Evolutionary conservation across 1,139 yeast genomes (phyloP).

Genomic region (Taiozyma sp.): DNA sequence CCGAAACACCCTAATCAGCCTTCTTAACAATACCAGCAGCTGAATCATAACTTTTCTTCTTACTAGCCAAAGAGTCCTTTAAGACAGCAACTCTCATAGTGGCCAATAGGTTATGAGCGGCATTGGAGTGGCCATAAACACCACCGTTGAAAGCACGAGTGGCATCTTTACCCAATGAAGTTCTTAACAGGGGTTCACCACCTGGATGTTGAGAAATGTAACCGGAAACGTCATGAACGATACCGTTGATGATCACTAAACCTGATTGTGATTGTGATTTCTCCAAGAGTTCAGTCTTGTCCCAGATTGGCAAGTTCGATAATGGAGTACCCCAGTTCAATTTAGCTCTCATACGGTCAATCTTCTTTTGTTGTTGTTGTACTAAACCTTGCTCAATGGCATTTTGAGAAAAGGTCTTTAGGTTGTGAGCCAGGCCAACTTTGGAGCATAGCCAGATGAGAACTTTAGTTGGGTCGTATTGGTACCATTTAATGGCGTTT

Average conservation of each 20-base stretch:
- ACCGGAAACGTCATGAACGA: slow-evolving; percentile 83
- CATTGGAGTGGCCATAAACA: slow-evolving; percentile 68
- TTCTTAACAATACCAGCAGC: slow-evolving; percentile 12
- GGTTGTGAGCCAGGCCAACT: slow-evolving; percentile 82
- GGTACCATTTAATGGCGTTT: slow-evolving; percentile 97
- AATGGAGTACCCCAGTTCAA: slow-evolving; percentile 93
- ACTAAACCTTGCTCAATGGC: slow-evolving; percentile 94
- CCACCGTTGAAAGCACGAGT: slow-evolving; percentile 72
- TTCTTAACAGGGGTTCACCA: slow-evolving; percentile 82
- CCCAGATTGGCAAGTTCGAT: slow-evolving; percentile 85
- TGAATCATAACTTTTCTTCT: slow-evolving; percentile 16
- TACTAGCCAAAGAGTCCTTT: slow-evolving; percentile 37
- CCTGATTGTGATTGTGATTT: slow-evolving; percentile 51
- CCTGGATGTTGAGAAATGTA: slow-evolving; percentile 96
- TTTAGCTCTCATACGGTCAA: slow-evolving; percentile 70
- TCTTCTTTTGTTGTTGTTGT: slow-evolving; percentile 95
- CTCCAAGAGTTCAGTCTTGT: slow-evolving; percentile 72
- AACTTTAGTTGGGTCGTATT: slow-evolving; percentile 94
- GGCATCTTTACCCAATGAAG: slow-evolving; percentile 76
- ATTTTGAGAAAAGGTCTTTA: slow-evolving; percentile 89
- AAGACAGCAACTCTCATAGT: slow-evolving; percentile 94
- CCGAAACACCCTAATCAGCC: not conserved
- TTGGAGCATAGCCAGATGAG: slow-evolving; percentile 65
- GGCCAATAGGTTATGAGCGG: slow-evolving; percentile 64
- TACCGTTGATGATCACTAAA: slow-evolving; percentile 83